These are phyloP conservation scores for Platismatia glauca DNA, from an alignment of 495 filamentous ascomycete species.

Conservation along the genomic window DNA sequence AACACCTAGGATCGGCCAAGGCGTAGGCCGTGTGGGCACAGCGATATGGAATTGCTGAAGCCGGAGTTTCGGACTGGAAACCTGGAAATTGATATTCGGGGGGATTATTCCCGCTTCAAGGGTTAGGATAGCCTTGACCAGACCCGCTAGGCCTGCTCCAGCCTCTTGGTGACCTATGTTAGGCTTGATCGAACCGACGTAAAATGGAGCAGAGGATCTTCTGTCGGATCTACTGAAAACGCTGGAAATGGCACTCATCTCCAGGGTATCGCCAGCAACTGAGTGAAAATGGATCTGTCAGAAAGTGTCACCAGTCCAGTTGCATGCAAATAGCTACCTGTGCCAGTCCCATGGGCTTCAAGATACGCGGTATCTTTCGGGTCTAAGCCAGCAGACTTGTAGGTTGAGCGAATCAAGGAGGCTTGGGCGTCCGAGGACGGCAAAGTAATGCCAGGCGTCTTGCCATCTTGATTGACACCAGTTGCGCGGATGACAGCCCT, in stretches of 20 bases:
- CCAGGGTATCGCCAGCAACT: slow-evolving; percentile 32
- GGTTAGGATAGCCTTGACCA: slow-evolving; percentile 38
- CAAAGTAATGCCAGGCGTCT: slow-evolving; percentile 35
- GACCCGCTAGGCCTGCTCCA: slow-evolving; percentile 34
- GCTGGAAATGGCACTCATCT: slow-evolving; percentile 26
- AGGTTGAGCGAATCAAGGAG: slow-evolving; percentile 36
- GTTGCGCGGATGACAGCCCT: slow-evolving; percentile 27
- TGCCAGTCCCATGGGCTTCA: slow-evolving; percentile 28
- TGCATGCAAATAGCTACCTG: no score
- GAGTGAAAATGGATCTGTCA: no score
- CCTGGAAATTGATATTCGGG: slow-evolving; percentile 35
- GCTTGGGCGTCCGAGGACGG: slow-evolving; percentile 35
- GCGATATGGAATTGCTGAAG: slow-evolving; percentile 27
- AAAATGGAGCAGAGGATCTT: slow-evolving; percentile 17
- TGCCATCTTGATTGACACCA: slow-evolving; percentile 45
- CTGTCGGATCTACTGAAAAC: slow-evolving; percentile 34
- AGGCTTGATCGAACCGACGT: slow-evolving; percentile 36
- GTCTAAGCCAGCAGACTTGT: slow-evolving; percentile 29
- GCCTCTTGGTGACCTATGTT: slow-evolving; percentile 41
- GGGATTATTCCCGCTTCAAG: slow-evolving; percentile 32
- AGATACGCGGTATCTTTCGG: slow-evolving; percentile 36
- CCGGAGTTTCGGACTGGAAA: slow-evolving; percentile 23
- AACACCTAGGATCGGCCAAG: slow-evolving; percentile 24
- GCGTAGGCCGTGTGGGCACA: slow-evolving; percentile 17
- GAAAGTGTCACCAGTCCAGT: no score